Percentiles rank a stretch among this genome's conserved stretches.
phyloP scores from a whole-genome alignment of 2,329 filamentous ascomycete genomes.

The Xylariales sp. region DNA sequence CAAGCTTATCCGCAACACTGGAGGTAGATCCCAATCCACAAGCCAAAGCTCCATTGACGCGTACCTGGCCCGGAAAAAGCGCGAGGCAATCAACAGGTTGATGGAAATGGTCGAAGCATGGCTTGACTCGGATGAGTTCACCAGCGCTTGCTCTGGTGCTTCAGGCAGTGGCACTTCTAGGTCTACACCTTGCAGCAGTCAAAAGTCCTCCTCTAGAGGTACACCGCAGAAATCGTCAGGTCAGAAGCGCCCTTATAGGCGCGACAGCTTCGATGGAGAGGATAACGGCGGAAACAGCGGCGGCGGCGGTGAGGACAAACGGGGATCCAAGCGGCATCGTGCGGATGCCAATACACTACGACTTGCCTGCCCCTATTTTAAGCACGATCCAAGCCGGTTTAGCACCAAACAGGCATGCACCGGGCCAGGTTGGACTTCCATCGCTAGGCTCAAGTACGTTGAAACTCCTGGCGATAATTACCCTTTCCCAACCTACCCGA shows the following conservation, averaged over 20 bases:
- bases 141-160: background rate
- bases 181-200: background rate
- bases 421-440: conserved; percentile 1
- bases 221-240: background rate
- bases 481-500: too few species aligned
- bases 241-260: conserved; percentile 3
- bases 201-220: background rate
- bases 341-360: background rate
- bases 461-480: too few species aligned
- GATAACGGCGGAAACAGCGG: conserved; percentile 3
- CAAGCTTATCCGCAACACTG: conserved; percentile 2
- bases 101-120: conserved; percentile 8
- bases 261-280: conserved; percentile 4
- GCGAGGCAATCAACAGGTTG: conserved; percentile 7
- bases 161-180: background rate
- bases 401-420: conserved; percentile 5
- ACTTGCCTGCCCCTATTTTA: conserved; percentile 8
- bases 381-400: conserved; percentile 4
- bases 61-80: conserved; percentile 6
- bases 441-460: conserved; percentile 6
- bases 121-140: conserved; percentile 2
- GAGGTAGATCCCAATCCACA: conserved; percentile 5
- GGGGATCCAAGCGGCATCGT: conserved; percentile 3
- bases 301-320: conserved; percentile 1
- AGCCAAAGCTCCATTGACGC: conserved; percentile 7